Percentiles rank a stretch among this genome's conserved stretches.
Conservation (phyloP, 164 flowering plant species). For the Pachysandra terminalis region DNA sequence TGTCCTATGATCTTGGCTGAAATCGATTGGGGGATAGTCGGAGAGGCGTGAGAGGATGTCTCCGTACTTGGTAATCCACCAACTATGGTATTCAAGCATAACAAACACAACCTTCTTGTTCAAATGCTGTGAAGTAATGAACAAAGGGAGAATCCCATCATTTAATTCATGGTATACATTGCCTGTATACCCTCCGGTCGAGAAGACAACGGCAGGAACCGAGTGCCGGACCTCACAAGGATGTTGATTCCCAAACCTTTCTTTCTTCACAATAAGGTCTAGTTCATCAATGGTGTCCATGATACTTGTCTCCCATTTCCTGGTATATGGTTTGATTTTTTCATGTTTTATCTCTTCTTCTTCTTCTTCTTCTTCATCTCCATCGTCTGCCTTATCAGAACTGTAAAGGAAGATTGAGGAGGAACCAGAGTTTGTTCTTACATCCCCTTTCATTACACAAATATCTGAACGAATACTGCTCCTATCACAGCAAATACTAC, state of each 20-base stretch:
- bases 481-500: slow-evolving; percentile 80
- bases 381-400: slow-evolving; percentile 25
- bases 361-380: slow-evolving; percentile 9
- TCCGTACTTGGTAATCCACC: slow-evolving; percentile 84
- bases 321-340: slow-evolving; percentile 79
- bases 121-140: slow-evolving; percentile 72
- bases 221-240: slow-evolving; percentile 65
- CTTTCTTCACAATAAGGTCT: slow-evolving; percentile 35
- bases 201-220: slow-evolving; percentile 85
- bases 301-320: slow-evolving; percentile 82
- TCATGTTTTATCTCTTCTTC: slow-evolving; percentile 40
- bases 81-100: slow-evolving; percentile 72
- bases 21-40: slow-evolving; percentile 66
- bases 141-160: slow-evolving; percentile 84
- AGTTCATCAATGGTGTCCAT: slow-evolving; percentile 77
- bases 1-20: slow-evolving; percentile 41
- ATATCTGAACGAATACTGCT: slow-evolving; percentile 60
- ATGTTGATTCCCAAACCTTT: slow-evolving; percentile 14
- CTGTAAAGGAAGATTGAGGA: slow-evolving; percentile 60
- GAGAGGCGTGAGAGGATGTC: slow-evolving; percentile 64
- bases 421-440: slow-evolving; percentile 67
- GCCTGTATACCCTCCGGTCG: slow-evolving; percentile 92
- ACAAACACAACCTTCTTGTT: slow-evolving; percentile 77
- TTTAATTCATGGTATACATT: slow-evolving; percentile 94
- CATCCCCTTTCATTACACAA: slow-evolving; percentile 86